Evolutionary conservation across 2,329 filamentous ascomycete species (phyloP), one percentile per base, ranked within the genome.

Genomic region (Alternaria hordeiaustralica): DNA sequence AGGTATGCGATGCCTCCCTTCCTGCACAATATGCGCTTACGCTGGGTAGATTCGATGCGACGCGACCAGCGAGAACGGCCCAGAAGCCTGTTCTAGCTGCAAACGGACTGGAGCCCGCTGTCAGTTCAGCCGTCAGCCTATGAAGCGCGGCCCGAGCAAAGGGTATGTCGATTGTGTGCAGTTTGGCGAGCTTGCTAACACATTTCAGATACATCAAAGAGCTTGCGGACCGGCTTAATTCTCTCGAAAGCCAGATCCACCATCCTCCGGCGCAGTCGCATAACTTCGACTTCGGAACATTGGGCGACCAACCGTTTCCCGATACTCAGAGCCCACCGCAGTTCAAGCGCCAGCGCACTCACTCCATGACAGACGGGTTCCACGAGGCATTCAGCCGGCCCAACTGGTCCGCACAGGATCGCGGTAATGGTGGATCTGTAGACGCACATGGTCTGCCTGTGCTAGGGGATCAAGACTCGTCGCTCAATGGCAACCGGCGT

Each of bases 81-180:
- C 79, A 13, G 78, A 79, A 65, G 73, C 79, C 30, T 81, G 79
- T 61, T 80, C 79, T 21, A 80, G 78, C 56, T 81, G 79, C 57
- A 81, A 80, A 64, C 70, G 78, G 47, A 80, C 79, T 2, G 78
- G 78, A 3, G 77, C 78, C 18, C 72, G 75, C n/a, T 81, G 79
- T 51, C 79, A 80, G 55, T 81, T 81, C 58, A 81, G 78, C 55
- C 71, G 79, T 56, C 78, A 81, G 59, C 79, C 79, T 3, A 80
- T 80, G 78, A 81, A 81, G 67, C 77, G 79, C 41, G 79, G 79
- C 4, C 79, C 79, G 11, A 80, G 78, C 67, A 81, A 81, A 80
- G 79, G 79, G 77, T 79, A 71, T 30, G 64, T 50, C 7, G 33
- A 20, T 18, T 11, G 10, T 11, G 10, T 44, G 18, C n/a, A 33